phyloP scores from a whole-genome alignment of 257 asterid species.

The Solanum chmielewskii region DNA sequence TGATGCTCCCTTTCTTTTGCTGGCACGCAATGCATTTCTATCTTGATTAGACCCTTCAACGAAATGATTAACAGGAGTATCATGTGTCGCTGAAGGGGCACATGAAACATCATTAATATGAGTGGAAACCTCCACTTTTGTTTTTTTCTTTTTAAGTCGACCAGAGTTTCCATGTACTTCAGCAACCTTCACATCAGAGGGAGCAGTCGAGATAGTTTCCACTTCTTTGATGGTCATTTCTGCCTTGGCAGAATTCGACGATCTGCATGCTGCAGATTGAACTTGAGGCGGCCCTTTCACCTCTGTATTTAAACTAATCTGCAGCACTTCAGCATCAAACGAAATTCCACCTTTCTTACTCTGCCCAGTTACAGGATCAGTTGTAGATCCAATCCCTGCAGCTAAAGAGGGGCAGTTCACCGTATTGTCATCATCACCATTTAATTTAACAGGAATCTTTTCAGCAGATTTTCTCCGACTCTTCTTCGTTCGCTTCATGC shows the following conservation, averaged over 20 bases:
- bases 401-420: neutral
- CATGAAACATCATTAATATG: slow-evolving; percentile 5
- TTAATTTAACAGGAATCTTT: slow-evolving; percentile 12
- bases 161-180: neutral
- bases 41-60: slow-evolving; percentile 8
- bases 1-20: slow-evolving; percentile 6
- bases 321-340: neutral
- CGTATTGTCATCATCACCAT: slow-evolving; percentile 5
- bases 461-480: slow-evolving; percentile 18
- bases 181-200: slow-evolving; percentile 2
- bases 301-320: neutral
- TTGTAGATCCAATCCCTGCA: neutral
- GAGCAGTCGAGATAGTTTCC: neutral
- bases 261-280: neutral
- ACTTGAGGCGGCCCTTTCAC: neutral
- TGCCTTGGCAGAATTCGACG: neutral
- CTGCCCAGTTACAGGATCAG: neutral
- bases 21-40: slow-evolving; percentile 3
- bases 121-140: neutral
- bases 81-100: slow-evolving; percentile 3
- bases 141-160: neutral
- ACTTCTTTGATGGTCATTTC: neutral
- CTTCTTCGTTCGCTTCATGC: slow-evolving; percentile 31
- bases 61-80: slow-evolving; percentile 4
- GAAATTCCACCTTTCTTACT: neutral